A percentile compares a stretch with the other conserved stretches of the same genome.
Evolutionary conservation across 2,329 filamentous ascomycete species (phyloP).

Genomic region (Colletotrichum costaricense): DNA sequence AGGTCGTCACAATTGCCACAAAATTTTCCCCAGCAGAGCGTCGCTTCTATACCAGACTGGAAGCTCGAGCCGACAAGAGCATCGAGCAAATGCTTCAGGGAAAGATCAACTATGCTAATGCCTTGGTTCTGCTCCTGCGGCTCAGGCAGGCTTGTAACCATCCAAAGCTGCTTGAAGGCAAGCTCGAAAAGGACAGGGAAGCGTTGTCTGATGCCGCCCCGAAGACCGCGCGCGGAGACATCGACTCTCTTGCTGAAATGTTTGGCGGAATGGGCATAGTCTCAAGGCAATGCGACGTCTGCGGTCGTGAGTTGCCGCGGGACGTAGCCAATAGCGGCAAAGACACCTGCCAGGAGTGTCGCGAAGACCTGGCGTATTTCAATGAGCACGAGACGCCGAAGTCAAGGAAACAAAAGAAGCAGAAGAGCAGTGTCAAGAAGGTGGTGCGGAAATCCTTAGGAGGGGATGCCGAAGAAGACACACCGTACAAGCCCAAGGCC

Average conservation of each 20-base stretch:
- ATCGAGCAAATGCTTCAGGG: slow-evolving; percentile 90
- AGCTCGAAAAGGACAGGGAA: slow-evolving; percentile 89
- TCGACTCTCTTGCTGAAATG: slow-evolving; percentile 87
- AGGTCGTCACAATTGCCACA: slow-evolving; percentile 82
- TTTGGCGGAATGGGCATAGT: slow-evolving; percentile 86
- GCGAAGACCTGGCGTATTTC: slow-evolving; percentile 77
- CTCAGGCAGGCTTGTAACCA: slow-evolving; percentile 96
- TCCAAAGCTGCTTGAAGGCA: slow-evolving; percentile 85
- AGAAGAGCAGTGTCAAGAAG: slow-evolving; percentile 43
- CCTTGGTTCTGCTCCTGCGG: slow-evolving; percentile 89
- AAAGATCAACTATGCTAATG: slow-evolving; percentile 90
- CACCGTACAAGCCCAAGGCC: slow-evolving; percentile 38
- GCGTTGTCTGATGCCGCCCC: slow-evolving; percentile 70
- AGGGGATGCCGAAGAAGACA: slow-evolving; percentile 19
- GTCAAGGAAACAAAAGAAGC: slow-evolving; percentile 54
- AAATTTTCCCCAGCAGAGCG: slow-evolving; percentile 85
- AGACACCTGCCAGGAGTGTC: slow-evolving; percentile 78
- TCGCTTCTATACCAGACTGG: slow-evolving; percentile 85
- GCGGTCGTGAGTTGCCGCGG: slow-evolving; percentile 74
- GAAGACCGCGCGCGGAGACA: slow-evolving; percentile 68
- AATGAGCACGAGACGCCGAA: slow-evolving; percentile 57
- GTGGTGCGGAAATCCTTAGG: slow-evolving; percentile 37
- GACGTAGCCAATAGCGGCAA: slow-evolving; percentile 54
- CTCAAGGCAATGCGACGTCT: slow-evolving; percentile 85
- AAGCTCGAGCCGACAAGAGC: slow-evolving; percentile 85